Conservation (phyloP, 192 early-diverging fungal genomes). For the Umbelopsis vinacea region DNA sequence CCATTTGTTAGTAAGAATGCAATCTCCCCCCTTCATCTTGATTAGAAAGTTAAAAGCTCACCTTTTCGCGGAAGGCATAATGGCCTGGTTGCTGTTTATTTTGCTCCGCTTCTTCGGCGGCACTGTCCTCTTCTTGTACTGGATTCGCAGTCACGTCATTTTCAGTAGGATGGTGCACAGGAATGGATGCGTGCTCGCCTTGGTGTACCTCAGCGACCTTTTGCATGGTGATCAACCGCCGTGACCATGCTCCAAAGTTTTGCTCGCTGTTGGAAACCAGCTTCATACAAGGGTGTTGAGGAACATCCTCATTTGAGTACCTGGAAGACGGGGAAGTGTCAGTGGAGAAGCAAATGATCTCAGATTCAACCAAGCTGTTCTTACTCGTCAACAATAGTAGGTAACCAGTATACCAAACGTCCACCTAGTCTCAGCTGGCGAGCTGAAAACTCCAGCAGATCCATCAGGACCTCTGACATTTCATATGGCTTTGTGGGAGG, state of each 20-base stretch:
- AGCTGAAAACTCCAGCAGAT: conserved; percentile 85
- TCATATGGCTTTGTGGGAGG: conserved; percentile 96
- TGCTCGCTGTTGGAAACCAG: conserved; percentile 94
- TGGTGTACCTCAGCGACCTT: conserved; percentile 55
- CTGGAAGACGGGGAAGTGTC: conserved; percentile 16
- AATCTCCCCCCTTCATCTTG: background rate
- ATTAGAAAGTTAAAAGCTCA: background rate
- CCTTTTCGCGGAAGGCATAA: conserved; percentile 47
- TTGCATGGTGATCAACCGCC: conserved; percentile 95
- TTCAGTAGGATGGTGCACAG: conserved; percentile 21
- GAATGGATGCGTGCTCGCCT: conserved; percentile 16
- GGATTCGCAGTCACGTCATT: conserved; percentile 14
- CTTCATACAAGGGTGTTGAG: conserved; percentile 78
- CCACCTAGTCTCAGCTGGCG: conserved; percentile 77
- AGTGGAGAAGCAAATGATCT: background rate
- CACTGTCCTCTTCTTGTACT: conserved; percentile 14
- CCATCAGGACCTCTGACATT: conserved; percentile 86
- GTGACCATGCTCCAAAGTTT: conserved; percentile 90
- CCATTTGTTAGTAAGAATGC: too few relatives aligned
- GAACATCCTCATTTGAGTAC: conserved; percentile 79
- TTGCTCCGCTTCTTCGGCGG: conserved; percentile 11
- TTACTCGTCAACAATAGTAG: conserved; percentile 86
- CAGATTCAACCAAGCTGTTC: background rate
- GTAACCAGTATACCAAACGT: conserved; percentile 95
- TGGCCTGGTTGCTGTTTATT: conserved; percentile 39